phyloP scores from a whole-genome alignment of 1,284 basidiomycete species.

The Cutaneotrichosporon sp. region DNA sequence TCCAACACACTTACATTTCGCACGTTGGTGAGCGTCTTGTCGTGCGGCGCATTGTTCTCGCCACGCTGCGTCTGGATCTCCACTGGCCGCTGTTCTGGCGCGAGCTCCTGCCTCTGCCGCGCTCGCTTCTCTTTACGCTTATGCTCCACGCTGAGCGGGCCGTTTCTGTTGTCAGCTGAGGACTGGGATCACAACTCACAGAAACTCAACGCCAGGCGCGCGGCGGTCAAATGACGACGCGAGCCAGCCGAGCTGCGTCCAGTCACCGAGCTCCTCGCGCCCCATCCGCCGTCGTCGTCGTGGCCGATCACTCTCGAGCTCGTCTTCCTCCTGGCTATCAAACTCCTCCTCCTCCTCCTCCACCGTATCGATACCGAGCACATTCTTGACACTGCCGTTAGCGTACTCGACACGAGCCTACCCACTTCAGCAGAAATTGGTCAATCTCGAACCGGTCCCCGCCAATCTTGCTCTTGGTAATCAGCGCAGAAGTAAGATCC shows the following conservation, averaged over 20 bases:
- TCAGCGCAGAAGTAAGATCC: conserved; percentile 31
- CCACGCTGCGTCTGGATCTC: conserved; percentile 20
- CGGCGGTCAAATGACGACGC: conserved; percentile 40
- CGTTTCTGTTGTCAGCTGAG: conserved; percentile 27
- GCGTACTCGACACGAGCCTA: neutral
- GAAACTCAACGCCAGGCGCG: conserved; percentile 48
- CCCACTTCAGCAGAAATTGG: conserved; percentile 45
- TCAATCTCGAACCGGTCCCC: conserved; percentile 49
- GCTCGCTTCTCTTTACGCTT: conserved; percentile 6
- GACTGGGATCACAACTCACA: conserved; percentile 35
- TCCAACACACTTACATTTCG: conserved; percentile 15
- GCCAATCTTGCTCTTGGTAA: conserved; percentile 45
- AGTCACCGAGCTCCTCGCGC: conserved; percentile 31
- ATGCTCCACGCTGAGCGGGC: conserved; percentile 30
- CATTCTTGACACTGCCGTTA: conserved; percentile 25
- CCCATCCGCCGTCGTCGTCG: neutral
- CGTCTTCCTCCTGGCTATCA: conserved; percentile 26
- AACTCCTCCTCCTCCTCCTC: conserved; percentile 28
- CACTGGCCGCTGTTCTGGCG: conserved; percentile 25
- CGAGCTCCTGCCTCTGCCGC: conserved; percentile 5
- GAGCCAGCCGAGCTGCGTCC: conserved; percentile 48
- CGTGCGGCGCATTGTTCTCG: conserved; percentile 14
- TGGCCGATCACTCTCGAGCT: conserved; percentile 16
- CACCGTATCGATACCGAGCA: conserved; percentile 31
- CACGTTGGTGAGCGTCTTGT: conserved; percentile 26